Base-by-base conservation (phyloP, 352 stramenopile genomes). In the Globisporangium sylvaticum region DNA sequence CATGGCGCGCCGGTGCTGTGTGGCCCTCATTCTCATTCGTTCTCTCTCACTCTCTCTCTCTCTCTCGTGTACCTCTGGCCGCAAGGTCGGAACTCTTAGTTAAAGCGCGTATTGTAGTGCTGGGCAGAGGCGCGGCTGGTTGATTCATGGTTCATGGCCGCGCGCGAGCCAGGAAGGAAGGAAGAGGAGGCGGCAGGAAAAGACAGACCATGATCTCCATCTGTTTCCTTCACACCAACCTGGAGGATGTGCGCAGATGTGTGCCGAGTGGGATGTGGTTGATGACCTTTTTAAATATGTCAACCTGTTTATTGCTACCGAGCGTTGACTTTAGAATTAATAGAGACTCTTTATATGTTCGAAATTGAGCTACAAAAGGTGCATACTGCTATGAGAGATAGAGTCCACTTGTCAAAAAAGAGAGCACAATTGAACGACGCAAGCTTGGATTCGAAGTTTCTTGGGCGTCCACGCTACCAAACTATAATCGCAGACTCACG, bases 171-270 rank as follows among this genome's bases (percentile, higher is more conserved):
- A 25, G 9, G 24, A 29, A 58, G 52, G 52, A 58, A 37, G 50
- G 52, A 58, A 12, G 52, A 58, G 25, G 50, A 32, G 24, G 9
- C 14, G 52, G 52, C 12, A 37, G 52, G 52, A 29, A 58, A 58
- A 58, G 52, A 39, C 52, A 58, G 52, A 14, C 24, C 52, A 58
- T 25, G n/a, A n/a, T 6, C 50, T 10, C 52, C 52, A 58, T 58
- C 52, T 58, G 52, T 58, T 58, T 34, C 25, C 25, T 31, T 57
- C n/a, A n/a, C 22, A 15, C 37, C 37, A 44, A 15, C 20, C n/a
- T 54, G 7, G n/a, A 54, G 46, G 46, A 54, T 54, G 44, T 54
- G 20, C 39, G 15, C 15, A 48, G 39, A 48, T 48, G 14, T 54
- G 20, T 54, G 46, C 46, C n/a, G 15, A 15, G 46, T 54, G 46